Evolutionary conservation across 2,329 filamentous ascomycete species (phyloP).

Genomic region (Dactylellina parvicollis): DNA sequence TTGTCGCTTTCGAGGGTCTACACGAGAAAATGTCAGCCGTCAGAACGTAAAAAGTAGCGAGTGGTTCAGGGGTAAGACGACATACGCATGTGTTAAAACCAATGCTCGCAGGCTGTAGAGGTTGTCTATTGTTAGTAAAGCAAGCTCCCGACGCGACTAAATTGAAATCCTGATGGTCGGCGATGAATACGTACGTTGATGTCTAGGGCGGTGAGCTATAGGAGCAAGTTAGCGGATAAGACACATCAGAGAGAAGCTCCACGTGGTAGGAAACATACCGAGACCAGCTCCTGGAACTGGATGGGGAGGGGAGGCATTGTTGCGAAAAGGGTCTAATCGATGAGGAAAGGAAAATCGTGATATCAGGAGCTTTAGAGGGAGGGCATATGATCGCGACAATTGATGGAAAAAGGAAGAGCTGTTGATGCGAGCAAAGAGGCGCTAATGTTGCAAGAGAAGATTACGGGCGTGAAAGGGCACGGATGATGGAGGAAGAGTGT

Average conservation of each 20-base stretch:
- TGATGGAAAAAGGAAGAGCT: slow-evolving; percentile 14
- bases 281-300: slow-evolving; percentile 90
- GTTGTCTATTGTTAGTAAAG: slow-evolving; percentile 28
- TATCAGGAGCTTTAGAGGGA: slow-evolving; percentile 29
- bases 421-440: slow-evolving; percentile 30
- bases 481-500: slow-evolving; percentile 8
- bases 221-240: slow-evolving; percentile 6
- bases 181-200: slow-evolving; percentile 47
- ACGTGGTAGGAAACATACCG: slow-evolving; percentile 70
- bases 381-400: slow-evolving; percentile 52
- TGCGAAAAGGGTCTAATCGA: slow-evolving; percentile 35
- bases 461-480: slow-evolving; percentile 17
- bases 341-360: slow-evolving; percentile 47
- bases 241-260: slow-evolving; percentile 59
- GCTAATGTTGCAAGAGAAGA: slow-evolving; percentile 43
- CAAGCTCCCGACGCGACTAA: slow-evolving; percentile 15
- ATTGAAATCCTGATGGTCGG: slow-evolving; percentile 2
- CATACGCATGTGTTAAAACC: slow-evolving; percentile 31
- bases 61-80: slow-evolving; percentile 54
- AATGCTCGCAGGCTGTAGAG: slow-evolving; percentile 39
- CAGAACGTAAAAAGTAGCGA: slow-evolving; percentile 48
- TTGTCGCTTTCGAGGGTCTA: slow-evolving; percentile 98
- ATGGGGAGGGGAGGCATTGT: slow-evolving; percentile 74
- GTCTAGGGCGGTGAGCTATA: slow-evolving; percentile 43
- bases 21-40: slow-evolving; percentile 1